Percentiles rank a stretch among this genome's conserved stretches.
These are phyloP conservation scores for Hypoxylon lienhwacheense DNA, from an alignment of 495 filamentous ascomycete genomes.

Conservation along the genomic window DNA sequence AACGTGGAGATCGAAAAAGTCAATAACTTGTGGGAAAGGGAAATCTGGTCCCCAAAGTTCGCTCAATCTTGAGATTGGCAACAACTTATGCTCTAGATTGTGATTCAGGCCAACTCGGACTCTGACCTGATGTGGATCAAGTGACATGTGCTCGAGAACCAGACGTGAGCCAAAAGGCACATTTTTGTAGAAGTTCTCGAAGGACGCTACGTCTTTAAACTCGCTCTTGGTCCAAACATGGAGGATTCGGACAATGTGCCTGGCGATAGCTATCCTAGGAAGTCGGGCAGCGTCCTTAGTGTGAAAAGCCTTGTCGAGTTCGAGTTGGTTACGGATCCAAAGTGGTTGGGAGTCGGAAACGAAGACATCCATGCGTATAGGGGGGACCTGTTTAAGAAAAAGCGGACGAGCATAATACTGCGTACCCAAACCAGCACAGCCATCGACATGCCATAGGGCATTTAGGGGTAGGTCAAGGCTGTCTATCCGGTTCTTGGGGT, in stretches of 20 bases:
- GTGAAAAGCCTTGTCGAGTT: conserved; percentile 49
- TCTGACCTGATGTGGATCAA: conserved; percentile 42
- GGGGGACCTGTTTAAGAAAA: conserved; percentile 44
- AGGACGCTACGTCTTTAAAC: conserved; percentile 30
- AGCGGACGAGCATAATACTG: conserved; percentile 52
- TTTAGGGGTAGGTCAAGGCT: conserved; percentile 46
- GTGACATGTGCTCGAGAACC: conserved; percentile 46
- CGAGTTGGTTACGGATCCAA: conserved; percentile 46
- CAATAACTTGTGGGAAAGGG: conserved; percentile 40
- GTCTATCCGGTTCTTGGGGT: conserved; percentile 56
- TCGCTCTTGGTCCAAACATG: conserved; percentile 44
- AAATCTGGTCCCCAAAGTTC: conserved; percentile 36
- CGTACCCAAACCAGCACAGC: conserved; percentile 52
- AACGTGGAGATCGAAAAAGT: conserved; percentile 46
- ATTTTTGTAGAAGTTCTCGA: conserved; percentile 37
- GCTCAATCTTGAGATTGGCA: conserved; percentile 36
- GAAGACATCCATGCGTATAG: conserved; percentile 54
- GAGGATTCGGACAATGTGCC: conserved; percentile 48
- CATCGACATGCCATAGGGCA: conserved; percentile 52
- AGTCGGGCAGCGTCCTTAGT: conserved; percentile 48
- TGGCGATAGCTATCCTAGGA: conserved; percentile 46
- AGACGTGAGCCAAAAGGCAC: conserved; percentile 53
- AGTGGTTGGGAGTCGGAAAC: conserved; percentile 45
- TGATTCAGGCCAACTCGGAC: conserved; percentile 46
- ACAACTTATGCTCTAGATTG: conserved; percentile 47